These are phyloP conservation scores for Leccinum rimulosum DNA, from an alignment of 768 basidiomycete species.

Conservation along the genomic window DNA sequence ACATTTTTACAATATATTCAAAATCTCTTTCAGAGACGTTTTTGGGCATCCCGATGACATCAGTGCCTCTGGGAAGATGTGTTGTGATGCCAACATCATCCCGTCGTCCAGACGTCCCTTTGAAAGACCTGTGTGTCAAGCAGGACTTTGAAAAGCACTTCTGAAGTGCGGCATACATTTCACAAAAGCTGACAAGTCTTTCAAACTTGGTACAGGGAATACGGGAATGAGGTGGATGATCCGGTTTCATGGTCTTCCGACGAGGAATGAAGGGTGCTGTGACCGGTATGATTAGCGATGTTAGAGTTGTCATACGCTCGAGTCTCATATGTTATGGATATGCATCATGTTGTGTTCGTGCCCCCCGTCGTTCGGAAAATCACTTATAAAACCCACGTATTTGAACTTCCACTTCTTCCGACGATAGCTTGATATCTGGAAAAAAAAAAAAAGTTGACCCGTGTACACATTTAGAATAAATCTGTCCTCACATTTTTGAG, in stretches of 20 bases:
- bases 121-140: background rate
- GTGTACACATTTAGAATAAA: background rate
- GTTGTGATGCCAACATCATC: background rate
- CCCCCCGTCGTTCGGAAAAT: background rate
- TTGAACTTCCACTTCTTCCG: conserved; percentile 71
- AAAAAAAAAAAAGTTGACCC: conserved; percentile 13
- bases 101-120: background rate
- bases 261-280: background rate
- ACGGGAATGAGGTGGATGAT: background rate
- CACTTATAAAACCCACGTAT: conserved; percentile 59
- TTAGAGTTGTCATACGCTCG: background rate
- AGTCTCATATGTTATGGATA: background rate
- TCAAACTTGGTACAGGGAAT: background rate
- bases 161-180: background rate
- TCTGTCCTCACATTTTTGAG: conserved; percentile 47
- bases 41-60: background rate
- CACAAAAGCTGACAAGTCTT: background rate
- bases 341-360: background rate
- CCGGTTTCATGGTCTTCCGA: background rate
- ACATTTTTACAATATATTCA: background rate
- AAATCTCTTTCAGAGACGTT: background rate
- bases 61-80: too few relatives aligned
- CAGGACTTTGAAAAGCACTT: background rate
- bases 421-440: conserved; percentile 73
- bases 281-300: background rate